Percentiles rank a stretch among this genome's conserved stretches.
Evolutionary conservation across 352 stramenopile genomes (phyloP).

Genomic region (Pythium rishiriense): DNA sequence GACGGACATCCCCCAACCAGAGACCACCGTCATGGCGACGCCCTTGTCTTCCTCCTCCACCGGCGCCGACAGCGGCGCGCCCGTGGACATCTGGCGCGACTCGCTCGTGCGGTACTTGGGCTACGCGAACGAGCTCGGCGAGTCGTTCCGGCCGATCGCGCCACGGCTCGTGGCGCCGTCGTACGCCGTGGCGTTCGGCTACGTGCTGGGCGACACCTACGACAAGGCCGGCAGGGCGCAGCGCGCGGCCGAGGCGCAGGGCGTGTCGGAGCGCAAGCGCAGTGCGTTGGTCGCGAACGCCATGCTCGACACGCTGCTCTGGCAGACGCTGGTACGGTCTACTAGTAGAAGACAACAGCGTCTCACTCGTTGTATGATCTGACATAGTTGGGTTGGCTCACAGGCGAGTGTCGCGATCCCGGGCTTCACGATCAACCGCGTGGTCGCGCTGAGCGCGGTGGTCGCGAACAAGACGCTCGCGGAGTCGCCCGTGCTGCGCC

Average conservation of each 20-base stretch:
- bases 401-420: conserved; percentile 80
- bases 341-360: too few relatives aligned
- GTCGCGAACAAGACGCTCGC: conserved; percentile 39
- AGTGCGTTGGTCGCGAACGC: conserved; percentile 38
- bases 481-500: conserved; percentile 45
- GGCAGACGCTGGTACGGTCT: conserved; percentile 70
- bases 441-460: conserved; percentile 48
- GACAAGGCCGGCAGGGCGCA: conserved; percentile 66
- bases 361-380: too few relatives aligned
- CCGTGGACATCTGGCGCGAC: conserved; percentile 78
- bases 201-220: conserved; percentile 82
- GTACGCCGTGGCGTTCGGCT: conserved; percentile 82
- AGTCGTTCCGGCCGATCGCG: conserved; percentile 83
- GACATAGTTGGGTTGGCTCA: not conserved
- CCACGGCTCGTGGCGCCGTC: conserved; percentile 69
- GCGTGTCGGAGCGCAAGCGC: conserved; percentile 32
- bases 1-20: too few relatives aligned
- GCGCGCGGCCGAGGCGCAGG: conserved; percentile 29
- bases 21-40: not conserved
- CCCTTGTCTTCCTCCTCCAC: not conserved
- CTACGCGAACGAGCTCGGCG: conserved; percentile 89
- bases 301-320: conserved; percentile 76
- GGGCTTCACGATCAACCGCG: conserved; percentile 85
- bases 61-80: conserved; percentile 10
- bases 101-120: conserved; percentile 86